Conservation (phyloP, 108 stramenopile genomes). For the Skeletonema tropicum region DNA sequence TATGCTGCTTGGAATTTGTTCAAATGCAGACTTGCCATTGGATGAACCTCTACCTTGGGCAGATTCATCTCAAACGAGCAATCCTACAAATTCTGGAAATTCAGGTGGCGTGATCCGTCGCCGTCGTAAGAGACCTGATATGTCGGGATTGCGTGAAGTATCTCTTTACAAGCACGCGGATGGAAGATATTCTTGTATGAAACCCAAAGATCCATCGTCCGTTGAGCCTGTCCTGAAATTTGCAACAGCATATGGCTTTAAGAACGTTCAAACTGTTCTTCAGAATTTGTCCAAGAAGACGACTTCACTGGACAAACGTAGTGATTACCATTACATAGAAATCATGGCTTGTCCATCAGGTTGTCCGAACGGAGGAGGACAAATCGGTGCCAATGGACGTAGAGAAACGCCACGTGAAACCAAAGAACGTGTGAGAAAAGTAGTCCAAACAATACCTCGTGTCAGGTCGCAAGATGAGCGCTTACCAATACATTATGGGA, state of each 20-base stretch:
- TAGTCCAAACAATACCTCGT: slow-evolving; percentile 30
- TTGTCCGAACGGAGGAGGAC: slow-evolving; percentile 97
- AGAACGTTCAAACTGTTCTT: slow-evolving; percentile 92
- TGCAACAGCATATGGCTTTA: slow-evolving; percentile 96
- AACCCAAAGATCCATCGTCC: neutral
- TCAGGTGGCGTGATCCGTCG: slow-evolving; percentile 20
- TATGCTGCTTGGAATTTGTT: slow-evolving; percentile 73
- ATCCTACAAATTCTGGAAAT: slow-evolving; percentile 16
- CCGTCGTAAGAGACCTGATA: slow-evolving; percentile 48
- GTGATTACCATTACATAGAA: slow-evolving; percentile 88
- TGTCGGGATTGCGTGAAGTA: slow-evolving; percentile 64
- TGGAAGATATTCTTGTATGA: slow-evolving; percentile 53
- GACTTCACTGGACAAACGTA: neutral
- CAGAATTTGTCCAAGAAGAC: slow-evolving; percentile 47
- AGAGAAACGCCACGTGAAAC: slow-evolving; percentile 87
- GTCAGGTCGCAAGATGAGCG: slow-evolving; percentile 13
- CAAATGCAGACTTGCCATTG: slow-evolving; percentile 44
- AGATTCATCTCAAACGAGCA: slow-evolving; percentile 16
- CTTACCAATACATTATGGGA: neutral
- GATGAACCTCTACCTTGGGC: slow-evolving; percentile 60
- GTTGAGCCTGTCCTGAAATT: slow-evolving; percentile 72
- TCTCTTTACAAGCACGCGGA: slow-evolving; percentile 59
- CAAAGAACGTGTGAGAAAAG: slow-evolving; percentile 60
- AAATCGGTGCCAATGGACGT: slow-evolving; percentile 44
- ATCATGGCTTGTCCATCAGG: slow-evolving; percentile 98